These are phyloP conservation scores for Speleostelium caveatum DNA, from an alignment of 78 protist species.

Conservation along the genomic window DNA sequence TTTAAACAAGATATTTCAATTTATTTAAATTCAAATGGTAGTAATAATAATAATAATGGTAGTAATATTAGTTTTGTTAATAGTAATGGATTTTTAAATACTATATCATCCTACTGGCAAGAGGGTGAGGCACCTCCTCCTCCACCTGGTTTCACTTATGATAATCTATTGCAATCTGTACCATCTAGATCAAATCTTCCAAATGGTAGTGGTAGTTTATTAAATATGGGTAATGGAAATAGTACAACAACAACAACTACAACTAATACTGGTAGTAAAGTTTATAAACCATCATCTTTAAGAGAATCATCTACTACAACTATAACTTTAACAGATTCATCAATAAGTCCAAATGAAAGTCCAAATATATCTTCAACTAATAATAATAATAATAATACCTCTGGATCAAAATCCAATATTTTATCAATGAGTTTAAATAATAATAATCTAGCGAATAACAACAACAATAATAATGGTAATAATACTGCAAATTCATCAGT, in stretches of 20 bases:
- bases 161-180: constrained; percentile 24
- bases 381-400: not conserved
- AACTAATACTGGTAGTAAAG: constrained; percentile 1
- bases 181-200: constrained; percentile 4
- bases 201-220: not conserved
- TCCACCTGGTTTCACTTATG: constrained; percentile 9
- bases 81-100: not conserved
- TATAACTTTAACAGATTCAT: not conserved
- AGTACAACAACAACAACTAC: constrained; percentile 1
- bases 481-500: constrained; percentile 1
- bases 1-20: constrained; percentile 17
- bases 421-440: constrained; percentile 33
- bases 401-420: not conserved
- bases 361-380: not conserved
- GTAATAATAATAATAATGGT: not conserved
- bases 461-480: not conserved
- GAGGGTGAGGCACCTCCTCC: constrained; percentile 11
- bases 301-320: constrained; percentile 15
- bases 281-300: not conserved
- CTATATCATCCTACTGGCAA: not conserved
- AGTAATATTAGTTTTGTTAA: not conserved
- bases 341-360: constrained; percentile 8
- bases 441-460: constrained; percentile 3
- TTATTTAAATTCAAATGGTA: constrained; percentile 11
- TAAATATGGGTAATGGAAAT: not conserved